Evolutionary conservation across 495 filamentous ascomycete species (phyloP).

Genomic region (Oleoguttula mirabilis): DNA sequence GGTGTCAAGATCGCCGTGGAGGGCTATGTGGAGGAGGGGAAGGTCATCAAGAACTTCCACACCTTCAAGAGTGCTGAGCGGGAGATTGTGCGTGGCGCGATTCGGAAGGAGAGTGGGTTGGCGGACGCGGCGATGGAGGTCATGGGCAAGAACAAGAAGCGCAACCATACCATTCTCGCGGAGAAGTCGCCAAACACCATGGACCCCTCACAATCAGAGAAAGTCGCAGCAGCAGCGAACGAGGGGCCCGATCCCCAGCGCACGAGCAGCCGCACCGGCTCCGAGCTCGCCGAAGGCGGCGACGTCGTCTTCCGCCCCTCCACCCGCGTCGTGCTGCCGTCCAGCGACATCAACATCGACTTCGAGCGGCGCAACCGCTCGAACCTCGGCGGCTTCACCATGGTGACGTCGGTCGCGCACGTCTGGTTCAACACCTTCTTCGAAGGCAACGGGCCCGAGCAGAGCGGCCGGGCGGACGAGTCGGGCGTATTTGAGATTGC

Average conservation of each 20-base stretch:
- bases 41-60: constrained; percentile 73
- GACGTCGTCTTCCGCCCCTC: constrained; percentile 67
- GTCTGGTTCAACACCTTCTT: constrained; percentile 96
- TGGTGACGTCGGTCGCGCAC: constrained; percentile 87
- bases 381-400: constrained; percentile 64
- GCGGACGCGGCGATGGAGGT: constrained; percentile 40
- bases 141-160: constrained; percentile 20
- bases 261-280: neutral
- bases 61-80: constrained; percentile 64
- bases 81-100: constrained; percentile 42
- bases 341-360: constrained; percentile 79
- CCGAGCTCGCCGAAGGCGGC: constrained; percentile 13
- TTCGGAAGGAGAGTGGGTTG: constrained; percentile 33
- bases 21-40: constrained; percentile 76
- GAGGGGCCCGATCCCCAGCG: neutral
- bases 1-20: constrained; percentile 81
- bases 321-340: constrained; percentile 53
- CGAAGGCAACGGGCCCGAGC: constrained; percentile 64
- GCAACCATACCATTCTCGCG: constrained; percentile 14
- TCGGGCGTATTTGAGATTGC: constrained; percentile 50
- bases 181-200: neutral
- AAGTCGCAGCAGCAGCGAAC: neutral
- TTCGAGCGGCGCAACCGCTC: constrained; percentile 71
- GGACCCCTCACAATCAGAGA: neutral
- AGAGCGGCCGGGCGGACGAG: constrained; percentile 41